These are phyloP conservation scores for Capronia coronata DNA, from an alignment of 2,329 filamentous ascomycete species.

Conservation along the genomic window DNA sequence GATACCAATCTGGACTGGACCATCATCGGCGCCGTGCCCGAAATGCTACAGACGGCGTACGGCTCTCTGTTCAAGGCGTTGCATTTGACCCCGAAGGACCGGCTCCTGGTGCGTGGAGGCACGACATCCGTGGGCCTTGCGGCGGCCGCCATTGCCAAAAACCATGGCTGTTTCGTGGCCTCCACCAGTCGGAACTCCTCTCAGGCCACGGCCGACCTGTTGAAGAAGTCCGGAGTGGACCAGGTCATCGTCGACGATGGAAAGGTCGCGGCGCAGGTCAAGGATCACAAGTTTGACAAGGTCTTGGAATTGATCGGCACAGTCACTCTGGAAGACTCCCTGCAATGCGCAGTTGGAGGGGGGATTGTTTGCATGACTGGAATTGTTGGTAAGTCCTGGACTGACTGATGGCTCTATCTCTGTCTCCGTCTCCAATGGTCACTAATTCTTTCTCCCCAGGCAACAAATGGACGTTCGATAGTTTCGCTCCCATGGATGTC, in stretches of 20 bases:
- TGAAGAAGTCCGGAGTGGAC: conserved; percentile 39
- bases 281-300: conserved; percentile 35
- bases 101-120: conserved; percentile 45
- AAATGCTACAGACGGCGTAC: conserved; percentile 49
- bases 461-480: conserved; percentile 37
- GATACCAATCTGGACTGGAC: conserved; percentile 38
- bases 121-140: conserved; percentile 46
- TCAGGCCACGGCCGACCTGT: conserved; percentile 32
- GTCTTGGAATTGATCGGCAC: conserved; percentile 45
- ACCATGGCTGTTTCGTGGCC: conserved; percentile 36
- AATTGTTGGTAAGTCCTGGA: conserved; percentile 34
- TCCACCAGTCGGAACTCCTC: conserved; percentile 38
- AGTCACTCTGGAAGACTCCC: conserved; percentile 40
- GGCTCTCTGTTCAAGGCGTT: conserved; percentile 40
- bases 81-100: conserved; percentile 37
- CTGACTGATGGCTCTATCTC: background rate
- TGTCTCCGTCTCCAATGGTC: background rate
- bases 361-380: conserved; percentile 45
- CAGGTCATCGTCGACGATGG: conserved; percentile 43
- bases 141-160: conserved; percentile 42
- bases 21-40: conserved; percentile 43
- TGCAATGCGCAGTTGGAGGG: conserved; percentile 35
- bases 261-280: conserved; percentile 35
- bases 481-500: conserved; percentile 40
- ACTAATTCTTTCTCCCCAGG: conserved; percentile 7